Evolutionary conservation across 768 basidiomycete species (phyloP), one percentile per base, ranked within the genome.

Genomic region (Lepiota brunneoincarnata): DNA sequence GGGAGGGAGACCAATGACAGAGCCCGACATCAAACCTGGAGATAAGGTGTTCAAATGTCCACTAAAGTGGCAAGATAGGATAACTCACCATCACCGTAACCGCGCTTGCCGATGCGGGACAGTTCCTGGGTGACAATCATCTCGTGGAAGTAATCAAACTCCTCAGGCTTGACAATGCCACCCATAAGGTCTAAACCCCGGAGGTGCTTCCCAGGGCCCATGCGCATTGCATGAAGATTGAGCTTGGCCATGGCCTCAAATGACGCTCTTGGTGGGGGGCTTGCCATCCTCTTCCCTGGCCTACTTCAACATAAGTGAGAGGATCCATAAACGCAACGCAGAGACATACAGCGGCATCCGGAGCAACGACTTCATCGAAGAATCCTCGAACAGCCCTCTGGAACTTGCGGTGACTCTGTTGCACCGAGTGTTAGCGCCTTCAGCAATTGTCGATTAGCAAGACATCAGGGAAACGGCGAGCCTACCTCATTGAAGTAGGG

Each of bases 191-290:
- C 81, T 18, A 83, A 75, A 6, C 75, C 72, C 61, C 89, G 79
- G 20, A 98, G 76, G 62, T 97, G 93, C 67, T 90, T 90, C 23
- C 93, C 93, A 20, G 95, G 95, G 14, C 96, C 96, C 72, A 95
- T 77, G 17, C 91, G 84, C 94, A 97, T 96, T 12, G 91, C 90
- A 65, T 92, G 89, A 17, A 98, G 51, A 62, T 93, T 85, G 26
- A 81, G 49, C 47, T 84, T 83, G 14, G 70, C 72, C 89, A 96
- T 89, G 57, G 83, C 82, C 61, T 93, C 83, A 45, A n/a, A 94
- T 73, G 31, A 96, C 87, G 47, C 73, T 70, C 65, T 87, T 80
- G 55, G 83, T 87, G 0, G 92, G 88, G 21, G 89, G 80, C 74
- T 96, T 95, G n/a, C 93, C 93, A 61, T 89, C 89, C 59, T 86